Base-by-base conservation (phyloP, 768 basidiomycete genomes). In the Clathrus columnatus region DNA sequence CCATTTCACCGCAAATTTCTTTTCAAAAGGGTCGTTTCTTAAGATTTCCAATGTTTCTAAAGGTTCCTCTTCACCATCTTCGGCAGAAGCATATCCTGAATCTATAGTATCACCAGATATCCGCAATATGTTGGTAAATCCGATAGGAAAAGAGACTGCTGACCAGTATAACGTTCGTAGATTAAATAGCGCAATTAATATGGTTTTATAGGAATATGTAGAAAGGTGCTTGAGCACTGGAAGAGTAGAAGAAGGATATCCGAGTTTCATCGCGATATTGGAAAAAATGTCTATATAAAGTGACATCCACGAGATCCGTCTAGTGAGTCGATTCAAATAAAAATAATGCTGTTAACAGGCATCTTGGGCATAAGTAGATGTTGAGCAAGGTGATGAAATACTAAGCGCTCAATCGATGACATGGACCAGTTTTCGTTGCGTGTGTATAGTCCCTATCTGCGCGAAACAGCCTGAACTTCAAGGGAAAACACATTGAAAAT, bases 81-180 rank as follows among this genome's bases (percentile, higher is more conserved):
- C 83, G 23, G 82, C 84, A 41, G 85, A 86, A 5, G 84, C 87
- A 60, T 89, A 89, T 30, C 87, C 87, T 10, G 86, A 88, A 67
- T 90, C 86, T 1, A 82, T 81, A 2, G 79, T 73, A 17, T 69
- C 69, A 7, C 64, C 67, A 65, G 51, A 64, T 58, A 28, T 45
- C 54, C 8, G 26, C 54, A 14, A 43, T 57, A 51, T 26, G 17
- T 20, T 26, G 8, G 23, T 50, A 20, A 26, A 20, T 11, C 62
- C 21, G 66, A 64, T 43, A 64, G 49, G 8, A 65, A 58, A 30
- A 67, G 54, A 41, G 67, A 59, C 7, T 66, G 65, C 11, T 75
- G 74, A 65, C 77, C 79, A 55, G 66, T 86, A 87, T 5, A 87
- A 66, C 1, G 65, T 59, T 2, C 70, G 69, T 14, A 88, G 65